These are phyloP conservation scores for Castanospermum australe DNA, from an alignment of 306 rosid species.

Conservation along the genomic window DNA sequence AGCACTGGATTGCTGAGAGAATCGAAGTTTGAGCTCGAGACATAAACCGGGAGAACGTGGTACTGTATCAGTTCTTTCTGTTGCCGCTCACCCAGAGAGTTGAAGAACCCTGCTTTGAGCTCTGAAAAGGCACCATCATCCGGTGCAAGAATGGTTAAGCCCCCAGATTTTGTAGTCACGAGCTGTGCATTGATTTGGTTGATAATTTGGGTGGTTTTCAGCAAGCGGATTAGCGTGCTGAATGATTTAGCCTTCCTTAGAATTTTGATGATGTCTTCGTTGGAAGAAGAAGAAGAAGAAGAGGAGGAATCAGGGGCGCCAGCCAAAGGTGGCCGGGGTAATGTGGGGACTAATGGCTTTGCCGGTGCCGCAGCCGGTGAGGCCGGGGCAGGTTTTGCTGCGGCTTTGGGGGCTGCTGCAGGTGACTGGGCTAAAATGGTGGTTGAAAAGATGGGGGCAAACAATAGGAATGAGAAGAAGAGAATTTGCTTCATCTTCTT, in stretches of 20 bases:
- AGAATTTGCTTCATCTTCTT: slow-evolving; percentile 31
- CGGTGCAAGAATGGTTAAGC: slow-evolving; percentile 56
- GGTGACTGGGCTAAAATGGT: slow-evolving; percentile 43
- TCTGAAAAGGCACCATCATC: slow-evolving; percentile 54
- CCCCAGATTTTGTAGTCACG: slow-evolving; percentile 42
- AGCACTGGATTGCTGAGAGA: slow-evolving; percentile 58
- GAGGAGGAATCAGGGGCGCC: slow-evolving; percentile 13
- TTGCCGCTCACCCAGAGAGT: slow-evolving; percentile 45
- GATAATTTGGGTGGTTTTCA: slow-evolving; percentile 59
- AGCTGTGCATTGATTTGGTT: slow-evolving; percentile 58
- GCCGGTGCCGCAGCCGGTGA: slow-evolving; percentile 33
- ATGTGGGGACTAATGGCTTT: slow-evolving; percentile 41
- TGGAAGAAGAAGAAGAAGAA: too few species aligned
- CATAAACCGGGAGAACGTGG: slow-evolving; percentile 52
- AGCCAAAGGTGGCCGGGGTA: slow-evolving; percentile 27
- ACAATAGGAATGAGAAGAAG: slow-evolving; percentile 26
- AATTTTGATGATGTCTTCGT: slow-evolving; percentile 51
- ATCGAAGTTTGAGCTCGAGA: slow-evolving; percentile 59
- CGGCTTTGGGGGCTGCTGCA: slow-evolving; percentile 45
- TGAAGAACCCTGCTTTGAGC: slow-evolving; percentile 62
- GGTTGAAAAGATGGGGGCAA: slow-evolving; percentile 18
- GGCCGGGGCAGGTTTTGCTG: slow-evolving; percentile 30
- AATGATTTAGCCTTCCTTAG: slow-evolving; percentile 56
- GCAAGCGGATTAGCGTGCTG: slow-evolving; percentile 50
- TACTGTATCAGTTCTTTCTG: slow-evolving; percentile 55